Evolutionary conservation across 306 rosid genomes (phyloP).

Genomic region (Lablab purpureus): DNA sequence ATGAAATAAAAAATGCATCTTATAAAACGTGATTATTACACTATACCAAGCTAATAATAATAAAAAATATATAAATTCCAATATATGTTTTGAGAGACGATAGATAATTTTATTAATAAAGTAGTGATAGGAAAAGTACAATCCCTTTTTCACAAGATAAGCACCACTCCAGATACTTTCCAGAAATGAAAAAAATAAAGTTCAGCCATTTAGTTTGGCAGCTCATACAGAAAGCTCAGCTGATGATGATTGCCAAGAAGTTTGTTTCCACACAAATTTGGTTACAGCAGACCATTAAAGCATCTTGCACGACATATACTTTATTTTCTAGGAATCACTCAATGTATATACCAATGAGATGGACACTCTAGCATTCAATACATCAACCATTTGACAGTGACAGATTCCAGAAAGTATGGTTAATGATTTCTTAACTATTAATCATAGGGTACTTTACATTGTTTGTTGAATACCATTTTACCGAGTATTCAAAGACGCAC

Average conservation of each 20-base stretch:
- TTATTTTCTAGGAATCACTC: neutral
- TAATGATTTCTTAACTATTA: neutral
- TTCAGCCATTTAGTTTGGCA: neutral
- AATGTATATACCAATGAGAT: neutral
- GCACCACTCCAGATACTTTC: constrained; percentile 8
- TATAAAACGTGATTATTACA: too few species aligned
- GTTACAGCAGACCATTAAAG: constrained; percentile 5
- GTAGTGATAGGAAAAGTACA: too few species aligned
- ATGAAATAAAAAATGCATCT: too few species aligned
- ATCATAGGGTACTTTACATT: neutral
- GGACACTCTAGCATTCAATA: neutral
- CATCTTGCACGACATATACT: neutral
- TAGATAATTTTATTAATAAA: too few species aligned
- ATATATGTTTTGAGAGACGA: too few species aligned
- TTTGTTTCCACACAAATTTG: constrained; percentile 3
- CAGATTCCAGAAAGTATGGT: neutral
- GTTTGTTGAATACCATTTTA: neutral
- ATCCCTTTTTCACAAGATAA: too few species aligned
- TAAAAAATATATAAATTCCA: too few species aligned
- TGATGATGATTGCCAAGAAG: constrained; percentile 9
- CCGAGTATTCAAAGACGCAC: neutral
- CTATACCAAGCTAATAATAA: too few species aligned
- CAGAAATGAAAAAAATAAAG: neutral
- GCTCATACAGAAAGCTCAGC: neutral
- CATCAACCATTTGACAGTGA: neutral